Base-by-base conservation (phyloP, 2,329 filamentous ascomycete species). In the Balansia obtecta region DNA sequence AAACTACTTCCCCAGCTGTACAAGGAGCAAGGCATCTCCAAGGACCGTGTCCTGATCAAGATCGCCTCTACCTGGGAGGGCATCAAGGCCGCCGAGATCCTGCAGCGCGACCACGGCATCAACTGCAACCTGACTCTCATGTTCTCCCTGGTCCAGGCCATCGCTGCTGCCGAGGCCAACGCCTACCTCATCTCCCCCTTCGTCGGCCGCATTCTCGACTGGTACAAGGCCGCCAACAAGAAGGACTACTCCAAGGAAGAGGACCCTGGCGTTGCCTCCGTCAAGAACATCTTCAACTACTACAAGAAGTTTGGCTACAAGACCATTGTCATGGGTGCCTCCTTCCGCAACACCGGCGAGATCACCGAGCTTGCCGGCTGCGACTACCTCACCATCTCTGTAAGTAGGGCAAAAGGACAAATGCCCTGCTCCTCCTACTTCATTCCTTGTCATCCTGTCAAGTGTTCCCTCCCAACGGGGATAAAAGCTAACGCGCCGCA, bases 241-340 rank as follows among this genome's bases (percentile, higher is more conserved):
- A 90, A 94, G 81, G 86, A 93, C 60, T 98, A 90, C 83, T 65
- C 77, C 68, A 80, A 88, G 70, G 75, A 86, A 71, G 87, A 95
- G 70, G 93, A 98, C 77, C 93, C 93, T 52, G 93, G 93, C 77
- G 93, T 98, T 71, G 80, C 88, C 76, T 91, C 86, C 59, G 93
- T 98, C 66, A 80, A 91, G 79, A 68, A 64, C 71, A 98, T 98
- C 77, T 98, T 85, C 83, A 93, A 98, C 82, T 98, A 98, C 87
- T 98, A 98, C 86, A 98, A 98, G 88, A 97, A 97, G 81, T 88
- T 76, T 71, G 88, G 86, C 71, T 96, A 98, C 85, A 95, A 95
- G 64, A 98, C 93, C 71, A 96, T 97, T 63, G 93, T 98, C 73
- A 98, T 98, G 93, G 93, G 93, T 66, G 93, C 93, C 61, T 96